Percentiles rank a stretch among this genome's conserved stretches.
Conservation (phyloP, 2,329 filamentous ascomycete species). For the Cordyceps pruinosa region DNA sequence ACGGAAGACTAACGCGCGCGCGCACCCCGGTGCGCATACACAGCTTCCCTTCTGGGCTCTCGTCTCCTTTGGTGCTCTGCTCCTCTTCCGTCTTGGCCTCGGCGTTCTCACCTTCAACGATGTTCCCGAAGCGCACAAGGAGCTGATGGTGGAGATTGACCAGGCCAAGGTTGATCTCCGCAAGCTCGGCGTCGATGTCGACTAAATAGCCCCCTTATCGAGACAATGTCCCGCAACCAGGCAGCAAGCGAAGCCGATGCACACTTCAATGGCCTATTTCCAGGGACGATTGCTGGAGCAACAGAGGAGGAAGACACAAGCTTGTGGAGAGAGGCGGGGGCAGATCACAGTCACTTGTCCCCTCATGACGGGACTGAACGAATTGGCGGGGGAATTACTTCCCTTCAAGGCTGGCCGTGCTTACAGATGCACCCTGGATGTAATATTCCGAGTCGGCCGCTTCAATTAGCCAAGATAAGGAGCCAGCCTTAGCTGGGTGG, state of each 20-base stretch:
- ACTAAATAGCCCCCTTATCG: slow-evolving; percentile 38
- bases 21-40: neutral
- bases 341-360: neutral
- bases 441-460: neutral
- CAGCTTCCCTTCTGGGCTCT: slow-evolving; percentile 91
- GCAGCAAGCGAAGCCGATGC: neutral
- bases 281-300: neutral
- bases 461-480: neutral
- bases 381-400: neutral
- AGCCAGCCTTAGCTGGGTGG: neutral
- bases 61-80: slow-evolving; percentile 83
- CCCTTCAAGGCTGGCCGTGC: neutral
- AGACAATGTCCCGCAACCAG: neutral
- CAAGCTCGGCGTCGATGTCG: slow-evolving; percentile 68
- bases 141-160: slow-evolving; percentile 80
- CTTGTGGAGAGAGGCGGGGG: neutral
- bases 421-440: neutral
- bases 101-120: slow-evolving; percentile 97
- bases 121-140: slow-evolving; percentile 81
- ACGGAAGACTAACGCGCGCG: neutral
- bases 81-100: slow-evolving; percentile 85
- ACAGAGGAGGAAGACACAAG: neutral
- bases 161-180: slow-evolving; percentile 67
- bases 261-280: neutral
- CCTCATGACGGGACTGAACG: neutral